Conservation (phyloP, 83 land plant species). For the Diphasiastrum complanatum region DNA sequence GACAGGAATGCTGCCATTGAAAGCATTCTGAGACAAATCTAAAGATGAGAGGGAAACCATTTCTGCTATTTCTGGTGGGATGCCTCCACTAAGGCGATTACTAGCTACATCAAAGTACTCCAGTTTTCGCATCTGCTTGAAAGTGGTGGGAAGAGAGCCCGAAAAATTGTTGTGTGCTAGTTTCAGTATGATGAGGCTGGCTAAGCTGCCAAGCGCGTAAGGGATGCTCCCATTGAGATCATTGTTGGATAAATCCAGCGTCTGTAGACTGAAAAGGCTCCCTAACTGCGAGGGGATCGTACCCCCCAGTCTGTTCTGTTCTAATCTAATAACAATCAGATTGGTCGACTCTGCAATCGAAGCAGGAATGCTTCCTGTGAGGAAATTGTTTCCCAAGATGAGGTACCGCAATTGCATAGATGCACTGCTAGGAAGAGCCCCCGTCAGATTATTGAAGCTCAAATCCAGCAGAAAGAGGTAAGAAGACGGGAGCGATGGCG, state of each 20-base stretch:
- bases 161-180: neutral
- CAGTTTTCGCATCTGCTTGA: too few species aligned
- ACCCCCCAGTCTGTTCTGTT: constrained; percentile 41
- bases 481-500: constrained; percentile 39
- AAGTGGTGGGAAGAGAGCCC: neutral
- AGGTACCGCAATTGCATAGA: constrained; percentile 36
- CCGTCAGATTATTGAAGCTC: constrained; percentile 57
- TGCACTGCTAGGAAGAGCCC: constrained; percentile 39
- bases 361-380: constrained; percentile 41
- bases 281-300: constrained; percentile 47
- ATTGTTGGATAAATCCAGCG: constrained; percentile 67
- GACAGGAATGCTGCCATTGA: constrained; percentile 52
- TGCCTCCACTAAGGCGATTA: too few species aligned
- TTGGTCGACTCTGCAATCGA: constrained; percentile 28
- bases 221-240: constrained; percentile 36
- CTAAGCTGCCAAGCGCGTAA: neutral
- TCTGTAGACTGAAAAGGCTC: constrained; percentile 16
- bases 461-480: constrained; percentile 52
- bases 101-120: too few species aligned
- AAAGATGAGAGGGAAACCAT: too few species aligned
- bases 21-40: too few species aligned
- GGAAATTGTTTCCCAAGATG: constrained; percentile 33
- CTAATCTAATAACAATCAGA: constrained; percentile 38
- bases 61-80: too few species aligned
- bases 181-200: neutral